phyloP scores from a whole-genome alignment of 495 filamentous ascomycete genomes.

The Podospora anserina region DNA sequence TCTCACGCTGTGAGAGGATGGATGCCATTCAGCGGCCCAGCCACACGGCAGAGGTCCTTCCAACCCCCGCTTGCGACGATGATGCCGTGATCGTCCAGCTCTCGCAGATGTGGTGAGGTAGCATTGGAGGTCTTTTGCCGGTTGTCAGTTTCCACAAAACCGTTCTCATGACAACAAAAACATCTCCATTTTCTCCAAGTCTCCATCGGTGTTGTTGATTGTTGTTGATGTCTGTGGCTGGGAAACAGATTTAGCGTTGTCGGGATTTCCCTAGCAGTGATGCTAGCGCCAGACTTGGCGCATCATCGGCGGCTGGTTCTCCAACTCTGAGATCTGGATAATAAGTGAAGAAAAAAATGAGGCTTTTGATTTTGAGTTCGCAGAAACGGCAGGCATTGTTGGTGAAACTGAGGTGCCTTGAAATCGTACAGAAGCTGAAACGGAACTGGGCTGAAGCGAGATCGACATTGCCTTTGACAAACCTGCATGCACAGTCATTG shows the following conservation, averaged over 20 bases:
- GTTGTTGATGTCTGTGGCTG: background rate
- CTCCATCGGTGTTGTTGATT: background rate
- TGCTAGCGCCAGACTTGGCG: background rate
- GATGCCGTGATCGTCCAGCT: background rate
- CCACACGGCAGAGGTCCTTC: slow-evolving; percentile 14
- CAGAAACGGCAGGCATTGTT: background rate
- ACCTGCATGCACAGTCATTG: background rate
- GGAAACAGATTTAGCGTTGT: background rate
- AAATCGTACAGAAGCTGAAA: background rate
- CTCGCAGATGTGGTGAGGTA: background rate
- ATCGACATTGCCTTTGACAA: background rate
- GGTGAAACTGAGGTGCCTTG: background rate
- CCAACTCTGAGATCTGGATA: background rate
- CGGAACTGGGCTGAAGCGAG: background rate
- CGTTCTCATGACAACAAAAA: background rate
- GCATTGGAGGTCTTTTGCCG: background rate
- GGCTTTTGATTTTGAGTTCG: background rate
- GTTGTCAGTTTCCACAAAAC: background rate
- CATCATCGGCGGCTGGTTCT: background rate
- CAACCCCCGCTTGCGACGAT: background rate
- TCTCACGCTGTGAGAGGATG: background rate
- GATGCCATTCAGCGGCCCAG: slow-evolving; percentile 11
- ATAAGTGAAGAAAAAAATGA: background rate
- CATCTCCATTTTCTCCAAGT: background rate
- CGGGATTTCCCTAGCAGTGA: background rate